Evolutionary conservation across 2,329 filamentous ascomycete species (phyloP), one percentile per base, ranked within the genome.

Genomic region (Cladophialophora carrionii): DNA sequence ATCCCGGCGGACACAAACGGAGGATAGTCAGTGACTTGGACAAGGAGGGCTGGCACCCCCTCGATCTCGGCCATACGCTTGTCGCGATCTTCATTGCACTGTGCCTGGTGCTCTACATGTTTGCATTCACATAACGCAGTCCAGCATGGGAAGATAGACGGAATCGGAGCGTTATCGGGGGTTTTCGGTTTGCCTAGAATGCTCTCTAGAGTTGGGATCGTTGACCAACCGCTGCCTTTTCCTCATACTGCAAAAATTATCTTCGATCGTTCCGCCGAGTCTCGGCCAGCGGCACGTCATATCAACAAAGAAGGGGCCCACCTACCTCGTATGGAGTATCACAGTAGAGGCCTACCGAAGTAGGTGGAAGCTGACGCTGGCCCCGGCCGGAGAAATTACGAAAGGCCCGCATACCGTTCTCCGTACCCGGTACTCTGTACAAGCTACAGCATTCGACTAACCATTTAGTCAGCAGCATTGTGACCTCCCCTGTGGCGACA

Each of bases 1-100:
- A 51, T 7, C 63, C 62, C 29, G 71, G 69, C 8, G 56, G 34
- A 8, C 64, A 68, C 41, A 56, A 58, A 54, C 63, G 55, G 31
- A 68, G 61, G 43, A 51, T 61, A 29, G 69, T 71, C 3, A 71
- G 69, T 57, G 52, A 58, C 37, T 61, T 71, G 17, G 70, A 71
- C 34, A 51, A 59, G 9, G 48, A 61, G 63, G 70, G 68, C 10
- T 51, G 43, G 31, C 61, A 60, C 12, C 65, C 70, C 26, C 51
- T 64, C 24, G 68, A 67, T 54, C 63, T 71, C 20, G 34, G 43
- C 12, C 60, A 62, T 24, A 54, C 49, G 4, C 17, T 69, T 5
- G 26, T 61, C 6, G 26, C 49, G 14, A 12, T 62, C 6, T 34
- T 66, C 5, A 4, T 61, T 8, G 55, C 62, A n/a, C 32, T 69